These are phyloP conservation scores for Trypanosoma boissoni DNA, from an alignment of 208 protist genomes.

Conservation along the genomic window DNA sequence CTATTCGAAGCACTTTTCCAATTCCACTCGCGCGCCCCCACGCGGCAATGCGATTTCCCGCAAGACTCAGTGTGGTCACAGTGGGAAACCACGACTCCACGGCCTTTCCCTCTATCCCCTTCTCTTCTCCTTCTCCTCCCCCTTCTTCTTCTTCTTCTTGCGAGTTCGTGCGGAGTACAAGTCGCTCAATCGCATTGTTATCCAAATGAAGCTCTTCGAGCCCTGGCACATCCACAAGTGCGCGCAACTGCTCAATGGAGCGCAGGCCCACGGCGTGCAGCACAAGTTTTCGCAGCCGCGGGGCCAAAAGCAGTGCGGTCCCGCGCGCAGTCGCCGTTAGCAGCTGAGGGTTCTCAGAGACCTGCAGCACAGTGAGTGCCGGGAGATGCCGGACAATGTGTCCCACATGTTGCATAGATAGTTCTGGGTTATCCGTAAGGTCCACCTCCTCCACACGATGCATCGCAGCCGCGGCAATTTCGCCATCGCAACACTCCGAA, in stretches of 20 bases:
- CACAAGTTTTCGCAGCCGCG: constrained; percentile 71
- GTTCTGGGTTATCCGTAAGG: constrained; percentile 55
- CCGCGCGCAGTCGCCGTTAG: constrained; percentile 1
- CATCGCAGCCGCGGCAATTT: constrained; percentile 45
- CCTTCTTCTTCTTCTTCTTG: constrained; percentile 3
- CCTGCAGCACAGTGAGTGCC: constrained; percentile 51
- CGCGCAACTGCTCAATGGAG: constrained; percentile 47
- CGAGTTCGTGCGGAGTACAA: constrained; percentile 25
- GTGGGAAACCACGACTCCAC: constrained; percentile 31
- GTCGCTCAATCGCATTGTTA: constrained; percentile 43
- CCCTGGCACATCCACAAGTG: constrained; percentile 42
- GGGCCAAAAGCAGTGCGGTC: constrained; percentile 30
- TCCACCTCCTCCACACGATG: constrained; percentile 61
- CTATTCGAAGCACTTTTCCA: constrained; percentile 28
- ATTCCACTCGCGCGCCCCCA: constrained; percentile 55
- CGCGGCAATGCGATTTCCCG: constrained; percentile 59
- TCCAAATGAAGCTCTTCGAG: constrained; percentile 84
- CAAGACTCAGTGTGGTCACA: constrained; percentile 75
- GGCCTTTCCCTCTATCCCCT: not conserved
- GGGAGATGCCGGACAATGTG: constrained; percentile 58
- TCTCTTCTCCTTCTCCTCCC: constrained; percentile 7
- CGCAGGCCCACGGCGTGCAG: constrained; percentile 73
- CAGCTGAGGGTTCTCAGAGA: constrained; percentile 57
- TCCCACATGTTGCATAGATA: constrained; percentile 53
- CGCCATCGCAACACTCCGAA: constrained; percentile 34